phyloP scores from a whole-genome alignment of 768 basidiomycete genomes.

The Suillus subluteus region DNA sequence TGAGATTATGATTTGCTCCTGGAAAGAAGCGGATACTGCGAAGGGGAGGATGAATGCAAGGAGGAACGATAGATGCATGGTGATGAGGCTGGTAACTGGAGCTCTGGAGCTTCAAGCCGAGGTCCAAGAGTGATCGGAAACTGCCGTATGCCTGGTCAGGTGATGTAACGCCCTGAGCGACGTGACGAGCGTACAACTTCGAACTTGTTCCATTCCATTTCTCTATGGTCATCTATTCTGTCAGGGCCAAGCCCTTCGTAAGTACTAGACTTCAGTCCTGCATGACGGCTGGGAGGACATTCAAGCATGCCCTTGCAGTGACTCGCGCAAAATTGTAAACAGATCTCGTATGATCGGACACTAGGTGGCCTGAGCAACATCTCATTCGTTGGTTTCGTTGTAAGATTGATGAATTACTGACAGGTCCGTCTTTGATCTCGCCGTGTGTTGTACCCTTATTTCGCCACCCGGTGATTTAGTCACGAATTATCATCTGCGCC shows the following conservation, averaged over 20 bases:
- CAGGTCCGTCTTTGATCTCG: too few relatives aligned
- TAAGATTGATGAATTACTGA: too few relatives aligned
- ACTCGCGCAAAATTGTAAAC: neutral
- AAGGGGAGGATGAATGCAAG: slow-evolving; percentile 34
- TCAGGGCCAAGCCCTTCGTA: neutral
- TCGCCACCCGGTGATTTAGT: too few relatives aligned
- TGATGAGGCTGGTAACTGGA: neutral
- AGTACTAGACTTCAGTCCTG: neutral
- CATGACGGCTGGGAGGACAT: neutral
- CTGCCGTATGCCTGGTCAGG: neutral
- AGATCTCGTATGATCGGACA: neutral
- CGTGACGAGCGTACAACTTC: too few relatives aligned
- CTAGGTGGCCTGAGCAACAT: neutral
- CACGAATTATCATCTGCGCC: too few relatives aligned
- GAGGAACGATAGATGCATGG: slow-evolving; percentile 24
- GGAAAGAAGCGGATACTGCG: slow-evolving; percentile 30
- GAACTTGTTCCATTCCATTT: neutral
- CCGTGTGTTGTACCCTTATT: too few relatives aligned
- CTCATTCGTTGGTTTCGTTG: neutral
- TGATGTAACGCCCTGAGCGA: too few relatives aligned
- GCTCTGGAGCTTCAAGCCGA: neutral
- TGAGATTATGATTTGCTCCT: slow-evolving; percentile 31
- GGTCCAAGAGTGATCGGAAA: neutral
- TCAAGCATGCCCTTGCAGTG: neutral
- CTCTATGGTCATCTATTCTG: neutral